Conservation (phyloP, 805 yeast species). For the Ogataea paradorogensis region DNA sequence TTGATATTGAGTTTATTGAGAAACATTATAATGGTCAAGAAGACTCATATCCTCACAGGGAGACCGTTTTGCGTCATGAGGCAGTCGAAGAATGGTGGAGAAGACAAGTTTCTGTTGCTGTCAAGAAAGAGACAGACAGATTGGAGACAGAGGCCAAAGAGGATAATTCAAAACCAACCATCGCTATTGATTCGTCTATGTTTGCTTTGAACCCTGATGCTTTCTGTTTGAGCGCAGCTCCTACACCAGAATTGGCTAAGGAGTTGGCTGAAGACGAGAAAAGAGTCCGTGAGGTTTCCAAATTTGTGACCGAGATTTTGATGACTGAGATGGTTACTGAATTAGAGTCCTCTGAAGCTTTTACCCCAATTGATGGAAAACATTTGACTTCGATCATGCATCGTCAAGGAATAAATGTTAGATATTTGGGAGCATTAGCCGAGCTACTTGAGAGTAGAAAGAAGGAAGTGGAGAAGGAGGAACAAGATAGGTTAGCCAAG, state of each 20-base stretch:
- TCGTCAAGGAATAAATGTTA: constrained; percentile 78
- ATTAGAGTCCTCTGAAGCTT: constrained; percentile 44
- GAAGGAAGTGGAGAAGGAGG: constrained; percentile 27
- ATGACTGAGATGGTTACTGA: constrained; percentile 62
- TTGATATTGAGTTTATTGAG: constrained; percentile 76
- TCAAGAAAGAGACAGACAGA: constrained; percentile 49
- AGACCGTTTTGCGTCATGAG: constrained; percentile 77
- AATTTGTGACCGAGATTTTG: constrained; percentile 54
- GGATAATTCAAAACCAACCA: constrained; percentile 40
- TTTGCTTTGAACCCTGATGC: constrained; percentile 80
- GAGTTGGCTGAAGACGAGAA: constrained; percentile 50
- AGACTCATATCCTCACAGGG: constrained; percentile 78
- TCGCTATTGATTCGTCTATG: constrained; percentile 49
- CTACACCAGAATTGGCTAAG: constrained; percentile 35
- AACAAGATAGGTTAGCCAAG: constrained; percentile 31
- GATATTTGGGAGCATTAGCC: constrained; percentile 76
- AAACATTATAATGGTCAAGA: constrained; percentile 43
- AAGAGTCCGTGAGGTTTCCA: constrained; percentile 67
- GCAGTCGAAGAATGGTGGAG: constrained; percentile 91
- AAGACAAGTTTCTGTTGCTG: constrained; percentile 52
- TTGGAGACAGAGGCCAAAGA: constrained; percentile 29
- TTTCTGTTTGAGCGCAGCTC: constrained; percentile 44
- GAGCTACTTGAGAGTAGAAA: constrained; percentile 23
- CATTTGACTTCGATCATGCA: constrained; percentile 72
- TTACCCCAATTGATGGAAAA: constrained; percentile 77